Percentiles rank a stretch among this genome's conserved stretches.
phyloP scores from a whole-genome alignment of 75 land plant species.

The Selaginella moellendorffii region DNA sequence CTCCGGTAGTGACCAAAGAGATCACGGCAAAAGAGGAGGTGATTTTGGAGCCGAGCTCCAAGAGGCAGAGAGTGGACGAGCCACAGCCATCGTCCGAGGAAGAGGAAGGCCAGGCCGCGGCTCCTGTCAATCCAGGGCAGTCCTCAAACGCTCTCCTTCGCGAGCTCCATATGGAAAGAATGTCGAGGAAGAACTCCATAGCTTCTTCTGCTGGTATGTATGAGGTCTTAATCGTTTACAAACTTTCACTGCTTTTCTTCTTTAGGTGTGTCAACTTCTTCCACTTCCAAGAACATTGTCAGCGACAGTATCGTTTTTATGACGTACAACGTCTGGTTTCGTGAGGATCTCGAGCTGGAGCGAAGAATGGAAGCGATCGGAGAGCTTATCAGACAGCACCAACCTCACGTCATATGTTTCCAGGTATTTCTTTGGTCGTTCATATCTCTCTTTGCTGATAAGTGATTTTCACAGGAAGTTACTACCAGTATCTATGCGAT shows the following conservation, averaged over 20 bases:
- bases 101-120: not conserved
- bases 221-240: too few species aligned
- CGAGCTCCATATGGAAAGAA: slow-evolving; percentile 15
- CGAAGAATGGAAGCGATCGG: slow-evolving; percentile 72
- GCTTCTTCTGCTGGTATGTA: slow-evolving; percentile 3
- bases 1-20: too few species aligned
- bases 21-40: too few species aligned
- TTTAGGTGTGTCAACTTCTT: not conserved
- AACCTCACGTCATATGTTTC: slow-evolving; percentile 75
- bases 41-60: too few species aligned
- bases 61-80: too few species aligned
- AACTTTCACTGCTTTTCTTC: not conserved
- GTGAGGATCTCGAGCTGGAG: slow-evolving; percentile 50
- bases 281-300: not conserved
- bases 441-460: too few species aligned
- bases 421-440: slow-evolving; percentile 55
- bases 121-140: too few species aligned
- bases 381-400: slow-evolving; percentile 56
- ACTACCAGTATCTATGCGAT: slow-evolving; percentile 55
- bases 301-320: slow-evolving; percentile 31
- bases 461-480: slow-evolving; percentile 47
- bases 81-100: too few species aligned
- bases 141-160: slow-evolving; percentile 11
- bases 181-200: slow-evolving; percentile 8
- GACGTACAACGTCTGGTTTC: slow-evolving; percentile 86